Evolutionary conservation across 2,329 filamentous ascomycete species (phyloP), one percentile per base, ranked within the genome.

Genomic region (Colletotrichum echinochloae): DNA sequence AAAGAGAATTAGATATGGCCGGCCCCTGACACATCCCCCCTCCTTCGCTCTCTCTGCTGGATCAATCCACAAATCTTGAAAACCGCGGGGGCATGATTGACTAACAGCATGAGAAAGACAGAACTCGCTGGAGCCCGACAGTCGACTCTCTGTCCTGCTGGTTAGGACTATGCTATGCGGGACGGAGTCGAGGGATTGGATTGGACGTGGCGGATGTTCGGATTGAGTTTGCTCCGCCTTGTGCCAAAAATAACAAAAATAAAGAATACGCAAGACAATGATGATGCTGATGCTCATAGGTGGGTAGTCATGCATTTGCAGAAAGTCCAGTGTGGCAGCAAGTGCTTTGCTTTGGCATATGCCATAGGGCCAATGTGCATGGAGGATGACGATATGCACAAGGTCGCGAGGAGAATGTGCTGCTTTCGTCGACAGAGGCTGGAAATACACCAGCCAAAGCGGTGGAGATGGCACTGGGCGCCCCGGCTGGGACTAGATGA

Each of bases 211-310:
- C 23, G 62, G 49, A 56, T 49, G 44, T 69, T 46, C 14, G 48
- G 37, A 66, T 55, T 49, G 61, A 55, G 55, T 66, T 37, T 57
- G 66, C 67, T 66, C 56, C 66, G 67, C 67, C 67, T 66, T 62
- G n/a, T n/a, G n/a, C n/a, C n/a, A n/a, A n/a, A n/a, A n/a, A n/a
- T n/a, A n/a, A n/a, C 44, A 35, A 33, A 23, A 61, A 41, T 39
- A 51, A 57, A 51, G 33, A 46, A 14, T 8, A 61, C 52, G 46
- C 46, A 52, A 16, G 57, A 30, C 49, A 20, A 49, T 60, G 57
- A 4, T 49, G 14, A 39, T 52, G 60, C 23, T n/a, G 16, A 41
- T 41, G 60, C 60, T 62, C n/a, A n/a, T n/a, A n/a, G n/a, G n/a
- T n/a, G n/a, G n/a, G n/a, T n/a, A n/a, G n/a, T n/a, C n/a, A 60